Conservation (phyloP, 305 asterid genomes). For the Fraxinus sp. region DNA sequence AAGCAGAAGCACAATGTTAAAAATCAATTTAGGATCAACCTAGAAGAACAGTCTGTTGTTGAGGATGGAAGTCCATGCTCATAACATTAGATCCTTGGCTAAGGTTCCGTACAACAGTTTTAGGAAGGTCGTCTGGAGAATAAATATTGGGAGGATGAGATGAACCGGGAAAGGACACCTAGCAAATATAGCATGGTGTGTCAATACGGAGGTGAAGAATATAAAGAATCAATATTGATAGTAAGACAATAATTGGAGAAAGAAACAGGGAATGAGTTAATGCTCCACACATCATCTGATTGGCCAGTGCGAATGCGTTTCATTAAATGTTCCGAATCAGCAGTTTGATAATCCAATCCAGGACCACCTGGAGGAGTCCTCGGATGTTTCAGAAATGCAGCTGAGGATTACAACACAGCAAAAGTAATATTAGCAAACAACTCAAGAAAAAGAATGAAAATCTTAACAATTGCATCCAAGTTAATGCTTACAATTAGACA, state of each 20-base stretch:
- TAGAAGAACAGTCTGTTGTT: conserved; percentile 89
- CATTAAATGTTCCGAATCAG: conserved; percentile 92
- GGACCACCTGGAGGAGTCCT: conserved; percentile 81
- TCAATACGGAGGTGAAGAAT: conserved; percentile 20
- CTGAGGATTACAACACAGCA: conserved; percentile 31
- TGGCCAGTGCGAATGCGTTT: conserved; percentile 86
- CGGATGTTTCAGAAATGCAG: conserved; percentile 70
- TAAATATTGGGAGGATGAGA: conserved; percentile 62
- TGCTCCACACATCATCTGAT: conserved; percentile 72
- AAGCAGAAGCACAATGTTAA: background rate
- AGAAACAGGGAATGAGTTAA: background rate
- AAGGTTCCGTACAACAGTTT: conserved; percentile 70
- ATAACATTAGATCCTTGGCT: conserved; percentile 93
- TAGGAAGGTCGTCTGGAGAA: conserved; percentile 95
- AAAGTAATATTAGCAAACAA: background rate
- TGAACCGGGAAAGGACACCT: conserved; percentile 88
- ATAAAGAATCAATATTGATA: conserved; percentile 9
- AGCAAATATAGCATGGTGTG: conserved; percentile 20
- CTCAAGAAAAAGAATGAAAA: background rate
- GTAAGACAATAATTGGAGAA: background rate
- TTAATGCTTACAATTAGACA: conserved; percentile 21
- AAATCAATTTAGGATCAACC: conserved; percentile 42
- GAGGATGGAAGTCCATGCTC: conserved; percentile 99
- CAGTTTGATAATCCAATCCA: conserved; percentile 91
- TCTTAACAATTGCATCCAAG: conserved; percentile 17